These are phyloP conservation scores for Peterozyma toletana DNA, from an alignment of 805 yeast genomes.

Conservation along the genomic window DNA sequence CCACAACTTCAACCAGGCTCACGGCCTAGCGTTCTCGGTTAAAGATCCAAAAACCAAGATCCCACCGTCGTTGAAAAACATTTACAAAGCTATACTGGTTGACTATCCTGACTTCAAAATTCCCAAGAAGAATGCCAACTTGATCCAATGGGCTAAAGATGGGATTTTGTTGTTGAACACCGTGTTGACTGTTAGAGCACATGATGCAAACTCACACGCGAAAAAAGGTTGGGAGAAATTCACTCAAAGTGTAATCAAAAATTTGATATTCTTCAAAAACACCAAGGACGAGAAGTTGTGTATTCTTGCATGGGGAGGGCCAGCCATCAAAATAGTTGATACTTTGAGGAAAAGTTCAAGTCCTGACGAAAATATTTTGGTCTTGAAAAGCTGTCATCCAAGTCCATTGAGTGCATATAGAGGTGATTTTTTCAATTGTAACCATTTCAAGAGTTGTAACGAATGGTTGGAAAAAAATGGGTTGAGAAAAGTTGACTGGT, in stretches of 20 bases:
- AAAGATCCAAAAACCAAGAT: conserved; percentile 70
- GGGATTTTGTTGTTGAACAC: conserved; percentile 89
- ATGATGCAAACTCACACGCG: conserved; percentile 89
- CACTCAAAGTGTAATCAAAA: conserved; percentile 62
- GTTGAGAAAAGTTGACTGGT: too few relatives aligned
- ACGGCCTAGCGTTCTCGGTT: conserved; percentile 92
- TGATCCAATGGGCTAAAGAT: conserved; percentile 77
- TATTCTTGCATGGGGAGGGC: conserved; percentile 55
- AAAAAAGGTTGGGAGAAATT: conserved; percentile 88
- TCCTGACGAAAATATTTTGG: conserved; percentile 28
- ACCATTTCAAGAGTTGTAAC: conserved; percentile 70
- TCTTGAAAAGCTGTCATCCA: conserved; percentile 82
- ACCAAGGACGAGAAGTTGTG: conserved; percentile 46
- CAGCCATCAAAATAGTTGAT: conserved; percentile 31
- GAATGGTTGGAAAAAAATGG: conserved; percentile 53
- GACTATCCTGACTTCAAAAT: conserved; percentile 65
- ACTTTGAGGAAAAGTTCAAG: conserved; percentile 18
- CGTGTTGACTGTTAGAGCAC: conserved; percentile 86
- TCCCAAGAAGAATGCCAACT: conserved; percentile 56
- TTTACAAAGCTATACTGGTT: conserved; percentile 65
- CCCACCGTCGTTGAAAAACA: conserved; percentile 84
- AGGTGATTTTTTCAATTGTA: conserved; percentile 67
- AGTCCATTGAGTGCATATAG: conserved; percentile 88
- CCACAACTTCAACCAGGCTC: conserved; percentile 90
- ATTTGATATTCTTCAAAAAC: conserved; percentile 42